Conservation (phyloP, 176 grass and related monocot genomes). For the Avena atlantica region DNA sequence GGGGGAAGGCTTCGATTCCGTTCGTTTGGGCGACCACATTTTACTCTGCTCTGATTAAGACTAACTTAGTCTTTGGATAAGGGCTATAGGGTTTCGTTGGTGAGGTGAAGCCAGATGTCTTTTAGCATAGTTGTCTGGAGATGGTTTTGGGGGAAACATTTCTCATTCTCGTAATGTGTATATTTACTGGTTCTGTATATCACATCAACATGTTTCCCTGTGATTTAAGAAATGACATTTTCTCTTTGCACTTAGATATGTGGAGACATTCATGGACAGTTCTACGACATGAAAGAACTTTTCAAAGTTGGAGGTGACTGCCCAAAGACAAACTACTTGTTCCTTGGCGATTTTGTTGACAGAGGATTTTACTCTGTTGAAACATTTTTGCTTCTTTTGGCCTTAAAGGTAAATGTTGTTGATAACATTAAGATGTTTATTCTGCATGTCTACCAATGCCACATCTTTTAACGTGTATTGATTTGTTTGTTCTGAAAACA, state of each 20-base stretch:
- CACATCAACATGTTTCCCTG: constrained; percentile 1
- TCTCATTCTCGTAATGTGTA: neutral
- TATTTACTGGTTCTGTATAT: neutral
- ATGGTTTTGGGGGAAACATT: neutral
- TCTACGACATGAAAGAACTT: constrained; percentile 99
- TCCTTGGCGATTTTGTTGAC: constrained; percentile 99
- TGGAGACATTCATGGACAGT: constrained; percentile 98
- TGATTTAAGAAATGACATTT: constrained; percentile 30
- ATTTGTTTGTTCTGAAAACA: neutral
- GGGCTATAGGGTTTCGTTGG: constrained; percentile 13
- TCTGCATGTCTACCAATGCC: neutral
- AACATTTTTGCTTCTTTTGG: constrained; percentile 97
- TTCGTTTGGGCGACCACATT: neutral
- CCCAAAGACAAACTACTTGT: constrained; percentile 98
- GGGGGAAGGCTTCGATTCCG: neutral
- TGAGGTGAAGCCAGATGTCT: neutral
- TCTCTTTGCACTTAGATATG: constrained; percentile 72
- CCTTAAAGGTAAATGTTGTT: constrained; percentile 81
- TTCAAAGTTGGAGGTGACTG: constrained; percentile 99
- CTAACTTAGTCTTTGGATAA: neutral
- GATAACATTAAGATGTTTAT: constrained; percentile 13
- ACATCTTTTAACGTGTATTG: constrained; percentile 1
- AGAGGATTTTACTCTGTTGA: constrained; percentile 99
- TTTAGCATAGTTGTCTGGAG: neutral
- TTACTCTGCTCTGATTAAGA: neutral